Conservation (phyloP, 345 rosid species). For the Sapria himalayana region DNA sequence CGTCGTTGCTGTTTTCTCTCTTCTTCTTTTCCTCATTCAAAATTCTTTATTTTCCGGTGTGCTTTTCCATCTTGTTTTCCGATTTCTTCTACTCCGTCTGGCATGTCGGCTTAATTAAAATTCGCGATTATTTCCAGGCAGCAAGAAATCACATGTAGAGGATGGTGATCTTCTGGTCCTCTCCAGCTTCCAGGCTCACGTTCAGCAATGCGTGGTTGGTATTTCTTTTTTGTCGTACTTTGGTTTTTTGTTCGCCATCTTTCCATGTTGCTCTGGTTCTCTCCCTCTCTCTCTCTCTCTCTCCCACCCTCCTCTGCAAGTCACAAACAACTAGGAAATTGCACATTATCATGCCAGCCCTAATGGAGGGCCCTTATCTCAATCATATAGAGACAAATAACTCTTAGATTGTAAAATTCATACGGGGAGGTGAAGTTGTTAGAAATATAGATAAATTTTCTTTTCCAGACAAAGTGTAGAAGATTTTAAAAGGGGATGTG, state of each 20-base stretch:
- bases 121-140: conserved; percentile 16
- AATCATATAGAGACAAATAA: neutral
- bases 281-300: too few species aligned
- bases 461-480: too few species aligned
- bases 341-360: too few species aligned
- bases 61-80: neutral
- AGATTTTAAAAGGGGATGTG: too few species aligned
- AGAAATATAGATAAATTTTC: too few species aligned
- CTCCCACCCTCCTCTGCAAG: too few species aligned
- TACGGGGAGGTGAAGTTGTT: too few species aligned
- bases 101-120: neutral
- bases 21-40: conserved; percentile 42
- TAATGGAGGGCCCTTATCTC: neutral
- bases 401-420: too few species aligned
- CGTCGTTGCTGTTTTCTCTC: conserved; percentile 28
- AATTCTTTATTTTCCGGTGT: conserved; percentile 51
- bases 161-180: conserved; percentile 26
- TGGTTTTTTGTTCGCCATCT: too few species aligned
- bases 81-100: neutral
- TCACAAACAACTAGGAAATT: too few species aligned
- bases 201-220: conserved; percentile 86
- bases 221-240: conserved; percentile 3
- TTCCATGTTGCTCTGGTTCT: too few species aligned
- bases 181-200: conserved; percentile 40
- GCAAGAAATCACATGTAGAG: conserved; percentile 15